A percentile compares a stretch with the other conserved stretches of the same genome.
Conservation (phyloP, 2,329 filamentous ascomycete species). For the Stylonectria norvegica region DNA sequence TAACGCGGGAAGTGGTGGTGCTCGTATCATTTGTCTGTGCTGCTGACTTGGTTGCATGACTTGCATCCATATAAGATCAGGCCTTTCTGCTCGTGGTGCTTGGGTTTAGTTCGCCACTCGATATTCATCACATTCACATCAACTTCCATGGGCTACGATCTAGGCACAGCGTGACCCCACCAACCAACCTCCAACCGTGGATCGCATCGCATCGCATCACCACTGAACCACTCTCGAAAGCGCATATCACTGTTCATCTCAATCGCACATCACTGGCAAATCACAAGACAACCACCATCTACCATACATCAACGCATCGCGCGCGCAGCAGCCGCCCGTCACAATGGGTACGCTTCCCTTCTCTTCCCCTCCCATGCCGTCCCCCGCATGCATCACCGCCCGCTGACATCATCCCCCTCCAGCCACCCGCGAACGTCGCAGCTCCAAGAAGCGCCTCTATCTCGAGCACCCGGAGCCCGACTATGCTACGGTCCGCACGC, state of each 20-base stretch:
- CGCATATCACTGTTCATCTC: no score
- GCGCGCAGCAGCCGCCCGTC: conserved; percentile 3
- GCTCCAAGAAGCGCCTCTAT: conserved; percentile 42
- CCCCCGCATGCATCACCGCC: conserved; percentile 10
- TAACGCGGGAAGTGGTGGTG: neutral
- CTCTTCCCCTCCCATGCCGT: conserved; percentile 4
- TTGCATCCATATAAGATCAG: neutral
- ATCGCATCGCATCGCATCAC: no score
- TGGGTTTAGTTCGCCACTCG: neutral
- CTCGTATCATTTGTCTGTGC: neutral
- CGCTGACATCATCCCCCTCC: conserved; percentile 22
- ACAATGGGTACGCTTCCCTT: conserved; percentile 24
- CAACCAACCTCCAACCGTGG: no score
- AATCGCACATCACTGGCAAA: no score
- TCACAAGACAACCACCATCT: no score
- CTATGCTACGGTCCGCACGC: conserved; percentile 33
- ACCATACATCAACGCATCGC: neutral
- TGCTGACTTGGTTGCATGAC: neutral
- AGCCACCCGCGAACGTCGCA: conserved; percentile 30
- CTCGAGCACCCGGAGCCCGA: conserved; percentile 40
- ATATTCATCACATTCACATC: no score
- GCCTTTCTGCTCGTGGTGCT: neutral
- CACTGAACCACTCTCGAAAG: no score
- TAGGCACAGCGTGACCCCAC: neutral
- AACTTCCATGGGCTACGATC: no score